phyloP scores from a whole-genome alignment of 495 filamentous ascomycete species.

The Penicillium ochrochloron region DNA sequence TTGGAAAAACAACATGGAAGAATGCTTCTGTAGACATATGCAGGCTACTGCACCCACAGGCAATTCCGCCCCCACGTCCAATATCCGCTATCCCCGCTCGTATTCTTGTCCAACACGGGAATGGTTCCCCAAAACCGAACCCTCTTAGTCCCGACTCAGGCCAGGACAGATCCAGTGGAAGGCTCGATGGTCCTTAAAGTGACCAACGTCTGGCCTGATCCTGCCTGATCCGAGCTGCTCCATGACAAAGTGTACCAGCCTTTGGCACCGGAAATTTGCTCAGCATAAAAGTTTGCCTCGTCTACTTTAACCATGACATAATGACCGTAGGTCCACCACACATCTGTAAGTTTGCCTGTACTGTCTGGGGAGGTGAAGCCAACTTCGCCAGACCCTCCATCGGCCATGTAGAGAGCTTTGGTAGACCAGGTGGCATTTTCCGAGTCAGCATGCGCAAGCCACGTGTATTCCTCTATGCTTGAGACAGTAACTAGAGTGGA shows the following conservation, averaged over 20 bases:
- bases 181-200: slow-evolving; percentile 23
- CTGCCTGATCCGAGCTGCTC: slow-evolving; percentile 17
- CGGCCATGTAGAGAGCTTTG: slow-evolving; percentile 15
- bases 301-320: slow-evolving; percentile 23
- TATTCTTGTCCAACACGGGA: neutral
- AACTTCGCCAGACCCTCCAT: slow-evolving; percentile 9
- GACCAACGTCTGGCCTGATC: slow-evolving; percentile 16
- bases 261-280: slow-evolving; percentile 4
- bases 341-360: slow-evolving; percentile 13
- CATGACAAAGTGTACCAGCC: slow-evolving; percentile 22
- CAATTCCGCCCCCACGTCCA: neutral
- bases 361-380: slow-evolving; percentile 9
- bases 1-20: slow-evolving; percentile 7
- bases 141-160: slow-evolving; percentile 4
- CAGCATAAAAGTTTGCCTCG: slow-evolving; percentile 24
- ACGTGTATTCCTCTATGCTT: slow-evolving; percentile 14
- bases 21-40: neutral
- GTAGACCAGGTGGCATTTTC: slow-evolving; percentile 7
- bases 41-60: neutral
- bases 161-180: slow-evolving; percentile 23
- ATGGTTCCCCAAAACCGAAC: neutral
- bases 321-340: slow-evolving; percentile 24
- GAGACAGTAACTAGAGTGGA: slow-evolving; percentile 7
- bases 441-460: slow-evolving; percentile 16
- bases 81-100: neutral